Base-by-base conservation (phyloP, 805 yeast species). In the Candida insectorum region DNA sequence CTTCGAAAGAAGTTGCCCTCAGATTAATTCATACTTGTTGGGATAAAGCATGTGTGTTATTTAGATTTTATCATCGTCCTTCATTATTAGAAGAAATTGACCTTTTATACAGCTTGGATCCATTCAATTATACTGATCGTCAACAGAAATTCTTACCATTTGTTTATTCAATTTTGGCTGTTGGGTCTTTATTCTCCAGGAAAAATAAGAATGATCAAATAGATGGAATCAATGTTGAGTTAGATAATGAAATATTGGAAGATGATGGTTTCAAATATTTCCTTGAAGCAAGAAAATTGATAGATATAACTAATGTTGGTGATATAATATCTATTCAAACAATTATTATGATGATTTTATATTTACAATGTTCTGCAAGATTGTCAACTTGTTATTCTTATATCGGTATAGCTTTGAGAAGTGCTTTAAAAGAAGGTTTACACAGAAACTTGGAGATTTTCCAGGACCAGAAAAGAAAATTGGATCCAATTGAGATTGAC, bases 371-470 rank as follows among this genome's bases (percentile, higher is more conserved):
- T 51, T 82, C 94, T 3, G 95, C 96, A 0, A 71, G 93, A 43
- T 65, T 88, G 36, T 80, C 91, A 0, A 83, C 94, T 1, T 86
- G 96, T 55, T 87, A 88, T 55, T 81, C 94, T 0, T 88, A 86
- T 54, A 84, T 87, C 41, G 96, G 96, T 6, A 80, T 86, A 33
- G 96, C 95, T 0, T 58, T 87, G 29, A 65, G 96, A 51, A 78
- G 89, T 16, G 91, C 95, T 0, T 56, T 87, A 28, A 73, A 88
- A 44, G 87, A 85, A 45, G 95, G 96, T 0, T 62, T 86, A 13
- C 96, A 88, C 56, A 63, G 95, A 41, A 82, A 80, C 52, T 68
- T 86, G 22, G 44, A 62, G 4, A 62, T 65, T 6, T 64, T 66
- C 40, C 70, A 65, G 34, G 56, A 52, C 34, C 65, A 77, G 26